Percentiles rank a stretch among this genome's conserved stretches.
Conservation (phyloP, 2,329 filamentous ascomycete species). For the Trichoderma lentiforme region DNA sequence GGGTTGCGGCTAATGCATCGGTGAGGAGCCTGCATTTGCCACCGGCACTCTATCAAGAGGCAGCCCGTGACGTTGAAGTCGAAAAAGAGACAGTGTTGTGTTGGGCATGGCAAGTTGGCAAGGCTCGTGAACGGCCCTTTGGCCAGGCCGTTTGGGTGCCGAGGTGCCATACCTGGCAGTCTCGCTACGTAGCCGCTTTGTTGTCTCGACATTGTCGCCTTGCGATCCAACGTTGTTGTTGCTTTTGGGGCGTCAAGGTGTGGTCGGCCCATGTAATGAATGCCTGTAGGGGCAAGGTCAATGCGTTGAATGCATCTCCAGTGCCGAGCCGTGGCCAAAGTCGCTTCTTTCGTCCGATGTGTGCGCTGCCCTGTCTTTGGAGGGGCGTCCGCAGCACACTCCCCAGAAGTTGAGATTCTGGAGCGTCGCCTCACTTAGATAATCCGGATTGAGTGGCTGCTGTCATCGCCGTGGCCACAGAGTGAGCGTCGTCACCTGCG, state of each 20-base stretch:
- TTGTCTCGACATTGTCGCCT: neutral
- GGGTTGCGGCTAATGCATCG: conserved; percentile 2
- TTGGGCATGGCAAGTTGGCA: neutral
- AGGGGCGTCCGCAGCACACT: conserved; percentile 1
- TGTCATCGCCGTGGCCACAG: neutral
- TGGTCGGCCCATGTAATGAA: neutral
- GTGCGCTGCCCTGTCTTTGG: neutral
- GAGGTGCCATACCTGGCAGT: neutral
- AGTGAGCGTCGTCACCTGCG: conserved; percentile 17
- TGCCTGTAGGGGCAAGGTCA: neutral
- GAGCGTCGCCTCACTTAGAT: conserved; percentile 2
- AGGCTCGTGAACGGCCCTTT: neutral
- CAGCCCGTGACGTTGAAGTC: conserved; percentile 7
- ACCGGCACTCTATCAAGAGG: conserved; percentile 1
- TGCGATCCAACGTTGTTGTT: neutral
- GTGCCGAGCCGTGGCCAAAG: neutral
- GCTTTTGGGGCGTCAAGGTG: neutral
- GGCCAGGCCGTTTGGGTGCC: neutral
- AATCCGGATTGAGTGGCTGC: neutral
- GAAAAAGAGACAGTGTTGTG: neutral
- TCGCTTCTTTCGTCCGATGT: neutral
- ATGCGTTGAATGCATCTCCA: neutral
- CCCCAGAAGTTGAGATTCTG: neutral
- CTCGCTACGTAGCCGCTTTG: conserved; percentile 11
- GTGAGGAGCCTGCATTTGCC: conserved; percentile 15